A percentile compares a stretch with the other conserved stretches of the same genome.
These are phyloP conservation scores for Neltuma alba DNA, from an alignment of 306 rosid genomes.

Conservation along the genomic window DNA sequence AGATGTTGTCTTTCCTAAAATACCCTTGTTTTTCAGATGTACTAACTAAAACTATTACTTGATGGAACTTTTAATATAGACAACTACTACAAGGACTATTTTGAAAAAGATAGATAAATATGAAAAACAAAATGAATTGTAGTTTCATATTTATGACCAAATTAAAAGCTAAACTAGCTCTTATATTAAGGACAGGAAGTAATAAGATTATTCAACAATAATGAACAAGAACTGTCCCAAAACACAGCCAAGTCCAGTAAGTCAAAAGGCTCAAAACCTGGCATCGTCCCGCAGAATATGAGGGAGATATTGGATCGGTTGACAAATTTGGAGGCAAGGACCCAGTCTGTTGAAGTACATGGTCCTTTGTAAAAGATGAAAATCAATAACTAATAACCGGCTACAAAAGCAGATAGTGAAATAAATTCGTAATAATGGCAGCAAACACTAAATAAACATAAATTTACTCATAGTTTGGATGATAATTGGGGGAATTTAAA, in stretches of 20 bases:
- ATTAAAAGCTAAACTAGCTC: too few relatives aligned
- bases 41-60: too few relatives aligned
- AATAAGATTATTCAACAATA: conserved; percentile 10
- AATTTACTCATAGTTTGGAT: not conserved
- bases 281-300: conserved; percentile 44
- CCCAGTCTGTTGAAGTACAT: conserved; percentile 46
- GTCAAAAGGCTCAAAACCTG: conserved; percentile 51
- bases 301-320: conserved; percentile 41
- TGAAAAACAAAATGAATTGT: too few relatives aligned
- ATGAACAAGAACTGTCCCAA: conserved; percentile 8
- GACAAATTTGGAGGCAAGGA: conserved; percentile 50
- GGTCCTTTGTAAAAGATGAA: not conserved
- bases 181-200: too few relatives aligned
- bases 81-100: too few relatives aligned
- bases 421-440: not conserved
- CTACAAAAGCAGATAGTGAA: not conserved
- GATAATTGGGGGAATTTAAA: not conserved
- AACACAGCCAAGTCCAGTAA: conserved; percentile 14
- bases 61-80: too few relatives aligned
- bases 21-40: too few relatives aligned
- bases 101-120: too few relatives aligned
- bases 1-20: too few relatives aligned
- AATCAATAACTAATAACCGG: conserved; percentile 4
- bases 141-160: too few relatives aligned
- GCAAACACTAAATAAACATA: not conserved